Conservation (phyloP, 306 rosid genomes). For the Castanea sativa region DNA sequence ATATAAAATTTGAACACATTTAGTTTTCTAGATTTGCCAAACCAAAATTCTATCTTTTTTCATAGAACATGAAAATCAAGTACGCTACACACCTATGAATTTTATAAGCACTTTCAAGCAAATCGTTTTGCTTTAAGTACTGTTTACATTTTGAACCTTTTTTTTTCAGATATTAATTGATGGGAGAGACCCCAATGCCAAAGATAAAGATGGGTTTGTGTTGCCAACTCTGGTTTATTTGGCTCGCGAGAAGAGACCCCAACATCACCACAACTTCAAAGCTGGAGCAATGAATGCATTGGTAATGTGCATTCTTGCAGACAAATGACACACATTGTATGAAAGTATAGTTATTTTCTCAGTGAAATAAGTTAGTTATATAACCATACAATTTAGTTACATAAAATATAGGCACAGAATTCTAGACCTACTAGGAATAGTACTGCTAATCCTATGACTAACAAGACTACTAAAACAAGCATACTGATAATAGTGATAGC, state of each 20-base stretch:
- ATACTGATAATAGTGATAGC: too few species aligned
- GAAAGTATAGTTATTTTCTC: background rate
- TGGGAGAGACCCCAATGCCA: slow-evolving; percentile 46
- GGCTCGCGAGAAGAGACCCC: slow-evolving; percentile 87
- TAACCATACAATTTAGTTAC: too few species aligned
- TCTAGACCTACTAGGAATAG: too few species aligned
- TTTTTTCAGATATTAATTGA: slow-evolving; percentile 57
- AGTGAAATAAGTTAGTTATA: too few species aligned
- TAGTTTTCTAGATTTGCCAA: background rate
- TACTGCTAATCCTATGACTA: too few species aligned
- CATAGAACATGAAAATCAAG: background rate
- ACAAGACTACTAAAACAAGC: too few species aligned
- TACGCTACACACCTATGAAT: too few species aligned
- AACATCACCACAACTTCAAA: slow-evolving; percentile 66
- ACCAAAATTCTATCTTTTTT: background rate
- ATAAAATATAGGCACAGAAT: background rate
- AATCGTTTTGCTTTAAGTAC: background rate
- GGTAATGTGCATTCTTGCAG: slow-evolving; percentile 34
- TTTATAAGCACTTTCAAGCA: too few species aligned
- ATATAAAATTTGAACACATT: background rate
- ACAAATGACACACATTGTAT: background rate
- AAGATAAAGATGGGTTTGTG: slow-evolving; percentile 46
- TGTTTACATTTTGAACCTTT: background rate
- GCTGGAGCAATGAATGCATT: slow-evolving; percentile 93
- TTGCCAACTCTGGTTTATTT: slow-evolving; percentile 76